phyloP scores from a whole-genome alignment of 768 basidiomycete genomes.

The Cystofilobasidium macerans region DNA sequence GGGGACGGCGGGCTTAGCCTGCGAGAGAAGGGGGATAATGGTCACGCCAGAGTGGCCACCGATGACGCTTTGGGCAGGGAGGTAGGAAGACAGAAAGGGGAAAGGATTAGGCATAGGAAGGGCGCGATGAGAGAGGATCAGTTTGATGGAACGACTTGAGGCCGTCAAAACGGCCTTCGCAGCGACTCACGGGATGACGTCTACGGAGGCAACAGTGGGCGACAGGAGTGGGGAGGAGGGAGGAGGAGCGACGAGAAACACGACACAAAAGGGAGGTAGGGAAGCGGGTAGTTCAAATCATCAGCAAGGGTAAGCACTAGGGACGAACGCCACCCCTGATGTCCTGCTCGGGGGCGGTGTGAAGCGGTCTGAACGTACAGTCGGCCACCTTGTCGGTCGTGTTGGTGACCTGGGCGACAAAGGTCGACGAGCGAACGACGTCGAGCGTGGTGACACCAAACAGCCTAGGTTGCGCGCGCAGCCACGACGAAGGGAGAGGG shows the following conservation, averaged over 20 bases:
- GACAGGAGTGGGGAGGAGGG: not conserved
- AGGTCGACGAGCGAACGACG: slow-evolving; percentile 94
- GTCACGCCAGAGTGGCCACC: slow-evolving; percentile 92
- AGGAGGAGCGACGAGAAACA: not conserved
- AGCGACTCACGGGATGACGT: not conserved
- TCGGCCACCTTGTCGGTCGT: slow-evolving; percentile 40
- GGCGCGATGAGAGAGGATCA: not conserved
- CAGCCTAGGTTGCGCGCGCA: slow-evolving; percentile 45
- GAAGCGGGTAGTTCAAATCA: too few relatives aligned
- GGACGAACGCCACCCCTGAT: too few relatives aligned
- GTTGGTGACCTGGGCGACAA: slow-evolving; percentile 68
- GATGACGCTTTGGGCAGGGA: slow-evolving; percentile 34
- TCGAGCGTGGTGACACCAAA: slow-evolving; percentile 98
- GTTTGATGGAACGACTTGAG: too few relatives aligned
- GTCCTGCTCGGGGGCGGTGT: slow-evolving; percentile 56
- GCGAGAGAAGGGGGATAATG: slow-evolving; percentile 86
- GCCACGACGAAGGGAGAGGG: too few relatives aligned
- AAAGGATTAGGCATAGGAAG: not conserved
- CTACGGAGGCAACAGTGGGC: not conserved
- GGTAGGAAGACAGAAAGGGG: not conserved
- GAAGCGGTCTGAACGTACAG: not conserved
- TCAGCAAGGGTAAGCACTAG: slow-evolving; percentile 15
- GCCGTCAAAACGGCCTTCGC: not conserved
- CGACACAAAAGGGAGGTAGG: not conserved
- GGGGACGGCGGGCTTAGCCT: slow-evolving; percentile 56